Percentiles rank a stretch among this genome's conserved stretches.
Evolutionary conservation across 257 asterid genomes (phyloP).

Genomic region (Gentiana straminea): DNA sequence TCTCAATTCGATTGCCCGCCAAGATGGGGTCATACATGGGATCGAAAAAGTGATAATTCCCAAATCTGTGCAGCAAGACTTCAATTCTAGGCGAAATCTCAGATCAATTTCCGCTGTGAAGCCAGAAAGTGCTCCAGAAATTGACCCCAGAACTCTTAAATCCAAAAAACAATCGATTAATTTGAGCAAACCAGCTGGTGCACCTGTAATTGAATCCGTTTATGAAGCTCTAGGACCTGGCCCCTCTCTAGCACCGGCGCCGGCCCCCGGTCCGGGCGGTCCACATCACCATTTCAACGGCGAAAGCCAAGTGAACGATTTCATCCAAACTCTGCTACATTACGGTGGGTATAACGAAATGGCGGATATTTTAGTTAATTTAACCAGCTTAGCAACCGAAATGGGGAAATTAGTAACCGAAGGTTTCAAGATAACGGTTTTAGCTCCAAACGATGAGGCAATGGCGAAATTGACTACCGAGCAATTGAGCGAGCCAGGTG

Average conservation of each 20-base stretch:
- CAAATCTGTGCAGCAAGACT: conserved; percentile 16
- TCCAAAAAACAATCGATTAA: background rate
- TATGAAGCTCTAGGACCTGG: conserved; percentile 23
- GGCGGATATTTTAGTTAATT: conserved; percentile 21
- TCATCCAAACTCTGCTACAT: conserved; percentile 20
- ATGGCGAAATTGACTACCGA: conserved; percentile 24
- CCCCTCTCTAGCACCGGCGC: conserved; percentile 24
- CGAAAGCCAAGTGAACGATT: conserved; percentile 20
- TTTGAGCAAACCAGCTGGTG: conserved; percentile 4
- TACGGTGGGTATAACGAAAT: conserved; percentile 24
- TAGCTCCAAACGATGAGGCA: conserved; percentile 29
- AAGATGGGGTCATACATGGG: conserved; percentile 22
- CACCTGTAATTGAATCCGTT: conserved; percentile 15
- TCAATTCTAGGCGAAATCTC: conserved; percentile 15
- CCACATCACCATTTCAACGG: conserved; percentile 26
- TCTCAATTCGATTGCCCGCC: conserved; percentile 16
- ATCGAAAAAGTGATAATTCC: conserved; percentile 17
- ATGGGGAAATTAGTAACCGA: conserved; percentile 22
- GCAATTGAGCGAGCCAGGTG: conserved; percentile 24
- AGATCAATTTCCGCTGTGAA: conserved; percentile 15
- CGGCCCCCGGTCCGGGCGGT: conserved; percentile 28
- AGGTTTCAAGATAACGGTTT: conserved; percentile 21
- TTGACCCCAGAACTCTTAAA: conserved; percentile 12
- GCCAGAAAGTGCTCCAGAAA: conserved; percentile 20
- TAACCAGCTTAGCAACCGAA: conserved; percentile 19